phyloP scores from a whole-genome alignment of 73 alveolate species.

The Tetrahymena malaccensis region DNA sequence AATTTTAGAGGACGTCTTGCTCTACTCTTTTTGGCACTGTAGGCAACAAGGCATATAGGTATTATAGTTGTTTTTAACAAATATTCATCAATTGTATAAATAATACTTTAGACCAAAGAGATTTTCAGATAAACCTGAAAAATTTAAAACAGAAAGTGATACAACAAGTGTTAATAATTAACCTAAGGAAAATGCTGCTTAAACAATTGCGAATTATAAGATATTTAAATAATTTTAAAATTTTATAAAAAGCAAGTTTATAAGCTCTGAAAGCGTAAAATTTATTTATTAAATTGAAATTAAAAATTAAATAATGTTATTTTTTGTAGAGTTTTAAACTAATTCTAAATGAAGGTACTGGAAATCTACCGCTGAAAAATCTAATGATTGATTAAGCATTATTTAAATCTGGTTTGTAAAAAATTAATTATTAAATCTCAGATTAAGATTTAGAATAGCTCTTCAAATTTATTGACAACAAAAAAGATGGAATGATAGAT shows the following conservation, averaged over 20 bases:
- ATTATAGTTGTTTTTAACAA: neutral
- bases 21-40: neutral
- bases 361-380: neutral
- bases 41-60: neutral
- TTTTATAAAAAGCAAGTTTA: neutral
- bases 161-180: neutral
- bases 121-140: neutral
- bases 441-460: neutral
- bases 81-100: too few species aligned
- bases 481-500: neutral
- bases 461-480: neutral
- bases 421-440: neutral
- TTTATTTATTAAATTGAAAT: neutral
- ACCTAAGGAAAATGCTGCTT: neutral
- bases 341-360: neutral
- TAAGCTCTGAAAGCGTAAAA: neutral
- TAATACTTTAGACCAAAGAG: neutral
- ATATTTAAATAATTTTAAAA: neutral
- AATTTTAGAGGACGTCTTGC: neutral
- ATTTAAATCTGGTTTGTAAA: neutral
- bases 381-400: neutral
- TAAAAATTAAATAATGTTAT: too few species aligned
- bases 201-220: neutral
- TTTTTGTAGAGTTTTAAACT: neutral
- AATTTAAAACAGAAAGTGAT: neutral